Evolutionary conservation across 108 stramenopile genomes (phyloP).

Genomic region (Skeletonema costatum): DNA sequence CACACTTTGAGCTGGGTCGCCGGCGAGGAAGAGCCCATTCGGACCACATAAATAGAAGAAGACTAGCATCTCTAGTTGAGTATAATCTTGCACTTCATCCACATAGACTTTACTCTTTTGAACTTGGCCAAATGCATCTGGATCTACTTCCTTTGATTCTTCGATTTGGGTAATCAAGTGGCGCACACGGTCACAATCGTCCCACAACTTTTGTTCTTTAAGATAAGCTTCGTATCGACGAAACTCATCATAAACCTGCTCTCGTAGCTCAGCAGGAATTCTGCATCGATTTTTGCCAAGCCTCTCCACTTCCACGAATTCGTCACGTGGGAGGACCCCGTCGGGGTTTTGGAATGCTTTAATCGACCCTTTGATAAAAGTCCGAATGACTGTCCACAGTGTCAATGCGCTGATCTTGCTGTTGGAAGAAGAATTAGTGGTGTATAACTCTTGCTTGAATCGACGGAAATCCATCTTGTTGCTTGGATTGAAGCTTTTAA

Average conservation of each 20-base stretch:
- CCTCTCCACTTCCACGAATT: conserved; percentile 20
- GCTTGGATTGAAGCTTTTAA: neutral
- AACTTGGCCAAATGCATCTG: neutral
- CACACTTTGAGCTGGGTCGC: conserved; percentile 54
- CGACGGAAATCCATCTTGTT: neutral
- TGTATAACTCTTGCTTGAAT: neutral
- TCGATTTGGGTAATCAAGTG: neutral
- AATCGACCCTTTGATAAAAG: conserved; percentile 55
- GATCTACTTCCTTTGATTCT: neutral
- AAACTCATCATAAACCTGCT: conserved; percentile 41
- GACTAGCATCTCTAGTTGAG: conserved; percentile 50
- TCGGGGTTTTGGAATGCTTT: conserved; percentile 28
- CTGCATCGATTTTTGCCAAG: conserved; percentile 55
- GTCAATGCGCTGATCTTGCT: conserved; percentile 29
- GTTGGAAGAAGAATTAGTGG: neutral
- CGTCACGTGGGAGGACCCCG: conserved; percentile 11
- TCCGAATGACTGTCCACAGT: conserved; percentile 52
- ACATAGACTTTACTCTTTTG: conserved; percentile 9
- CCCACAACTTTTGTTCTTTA: conserved; percentile 45
- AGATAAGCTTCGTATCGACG: conserved; percentile 42
- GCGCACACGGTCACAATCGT: neutral
- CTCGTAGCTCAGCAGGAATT: conserved; percentile 29
- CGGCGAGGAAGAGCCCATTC: conserved; percentile 47
- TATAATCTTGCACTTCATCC: conserved; percentile 54
- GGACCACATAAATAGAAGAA: conserved; percentile 49